Conservation (phyloP, 2,329 filamentous ascomycete genomes). For the Aspergillus awamori region DNA sequence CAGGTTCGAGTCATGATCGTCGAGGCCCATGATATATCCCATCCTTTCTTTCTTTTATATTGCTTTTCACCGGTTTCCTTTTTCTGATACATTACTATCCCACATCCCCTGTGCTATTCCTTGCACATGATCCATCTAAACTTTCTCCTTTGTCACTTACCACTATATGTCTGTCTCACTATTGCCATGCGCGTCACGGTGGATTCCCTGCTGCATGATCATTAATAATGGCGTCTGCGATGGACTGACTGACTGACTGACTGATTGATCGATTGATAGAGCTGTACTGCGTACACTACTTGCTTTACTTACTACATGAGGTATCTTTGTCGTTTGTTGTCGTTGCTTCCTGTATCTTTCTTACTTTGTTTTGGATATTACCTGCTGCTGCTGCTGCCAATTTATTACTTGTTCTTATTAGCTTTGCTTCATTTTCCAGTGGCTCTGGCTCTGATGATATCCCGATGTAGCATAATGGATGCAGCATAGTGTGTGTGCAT, state of each 20-base stretch:
- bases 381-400: no score
- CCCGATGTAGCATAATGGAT: no score
- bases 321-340: neutral
- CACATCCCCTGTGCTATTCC: no score
- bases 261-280: conserved; percentile 2
- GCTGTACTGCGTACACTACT: conserved; percentile 5
- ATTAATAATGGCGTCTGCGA: no score
- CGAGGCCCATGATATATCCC: conserved; percentile 19
- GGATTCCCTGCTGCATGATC: neutral
- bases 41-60: neutral
- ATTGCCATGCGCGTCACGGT: neutral
- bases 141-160: no score
- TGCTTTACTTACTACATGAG: neutral
- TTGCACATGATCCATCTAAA: no score
- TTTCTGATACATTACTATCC: neutral
- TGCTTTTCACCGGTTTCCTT: neutral
- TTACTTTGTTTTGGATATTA: neutral
- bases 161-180: neutral
- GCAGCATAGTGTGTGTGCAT: no score
- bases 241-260: neutral
- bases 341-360: neutral
- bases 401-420: no score
- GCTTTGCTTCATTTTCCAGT: no score
- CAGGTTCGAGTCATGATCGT: conserved; percentile 4
- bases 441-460: no score